phyloP scores from a whole-genome alignment of 1,284 basidiomycete species.

The Rhodofomes roseus region DNA sequence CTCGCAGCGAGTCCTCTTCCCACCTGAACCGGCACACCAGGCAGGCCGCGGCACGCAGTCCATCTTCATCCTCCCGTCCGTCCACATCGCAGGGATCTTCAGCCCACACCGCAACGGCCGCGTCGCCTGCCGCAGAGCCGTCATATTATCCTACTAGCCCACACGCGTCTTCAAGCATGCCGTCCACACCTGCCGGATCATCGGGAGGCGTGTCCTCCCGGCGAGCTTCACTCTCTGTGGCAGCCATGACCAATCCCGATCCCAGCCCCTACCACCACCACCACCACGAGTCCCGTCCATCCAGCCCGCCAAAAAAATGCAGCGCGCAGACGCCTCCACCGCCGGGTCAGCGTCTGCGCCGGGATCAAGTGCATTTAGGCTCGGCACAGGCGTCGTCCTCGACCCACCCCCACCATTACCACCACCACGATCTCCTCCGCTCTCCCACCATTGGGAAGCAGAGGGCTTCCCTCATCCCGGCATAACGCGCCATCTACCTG shows the following conservation, averaged over 20 bases:
- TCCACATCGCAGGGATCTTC: constrained; percentile 11
- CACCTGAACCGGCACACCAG: constrained; percentile 9
- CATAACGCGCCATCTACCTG: neutral
- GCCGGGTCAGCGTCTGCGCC: constrained; percentile 54
- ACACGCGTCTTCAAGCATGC: neutral
- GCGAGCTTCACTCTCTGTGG: constrained; percentile 31
- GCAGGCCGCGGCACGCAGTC: constrained; percentile 17
- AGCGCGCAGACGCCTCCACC: constrained; percentile 46
- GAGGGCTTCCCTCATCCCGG: constrained; percentile 1
- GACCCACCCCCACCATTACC: constrained; percentile 17
- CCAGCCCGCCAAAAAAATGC: constrained; percentile 47
- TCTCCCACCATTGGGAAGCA: constrained; percentile 19
- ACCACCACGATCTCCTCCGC: constrained; percentile 18
- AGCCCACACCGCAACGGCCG: constrained; percentile 5
- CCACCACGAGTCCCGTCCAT: constrained; percentile 18
- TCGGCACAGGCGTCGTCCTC: constrained; percentile 23
- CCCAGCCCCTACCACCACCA: constrained; percentile 12
- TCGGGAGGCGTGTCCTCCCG: constrained; percentile 13
- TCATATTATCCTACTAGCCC: neutral
- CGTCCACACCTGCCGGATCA: constrained; percentile 14
- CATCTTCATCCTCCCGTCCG: constrained; percentile 16
- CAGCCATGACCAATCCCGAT: constrained; percentile 27
- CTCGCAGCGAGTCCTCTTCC: constrained; percentile 19
- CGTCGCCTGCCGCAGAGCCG: constrained; percentile 1
- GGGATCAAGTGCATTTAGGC: constrained; percentile 24